Evolutionary conservation across 1,139 yeast species (phyloP), one percentile per base, ranked within the genome.

Genomic region (Lodderomyces margitis): DNA sequence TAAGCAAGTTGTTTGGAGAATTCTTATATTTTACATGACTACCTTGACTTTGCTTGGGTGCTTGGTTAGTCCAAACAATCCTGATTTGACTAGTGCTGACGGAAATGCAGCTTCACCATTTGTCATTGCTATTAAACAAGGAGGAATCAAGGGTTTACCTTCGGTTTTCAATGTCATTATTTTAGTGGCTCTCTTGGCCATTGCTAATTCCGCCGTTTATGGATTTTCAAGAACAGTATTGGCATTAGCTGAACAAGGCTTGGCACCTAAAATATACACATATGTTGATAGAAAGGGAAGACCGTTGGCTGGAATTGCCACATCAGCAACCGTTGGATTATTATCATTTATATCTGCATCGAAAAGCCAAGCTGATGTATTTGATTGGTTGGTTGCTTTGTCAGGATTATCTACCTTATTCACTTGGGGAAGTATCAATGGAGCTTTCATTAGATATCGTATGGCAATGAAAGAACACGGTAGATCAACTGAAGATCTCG

Each of bases 181-280:
- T 17, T 55, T 70, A 40, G 62, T 69, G 21, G 59, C 74, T 6
- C 64, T 70, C 35, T 59, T 69, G 33, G 68, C 75, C n/a, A 70
- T 70, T 44, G 75, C 74, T 6, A 70, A 70, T 48, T 66, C 74
- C 3, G 70, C 75, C 3, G 72, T 70, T 12, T 70, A 66, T 46
- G 76, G 75, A 4, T 69, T 68, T 41, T 67, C 74, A 12, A 60
- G 76, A 54, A 69, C 75, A 8, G 53, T 69, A 32, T 64, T 67
- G 36, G 64, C 70, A 7, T 58, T 70, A 43, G 67, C 72, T 4
- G 70, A 66, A 45, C 74, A 69, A 48, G 68, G 69, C 2, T 57
- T 68, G 42, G 74, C 72, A 1, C 75, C 75, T 4, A 43, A 46
- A 21, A 46, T 59, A 14, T 66, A 66, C 47, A 57, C 53, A 6